Percentiles rank a stretch among this genome's conserved stretches.
Evolutionary conservation across 306 rosid genomes (phyloP).

Genomic region (Castanea crenata): DNA sequence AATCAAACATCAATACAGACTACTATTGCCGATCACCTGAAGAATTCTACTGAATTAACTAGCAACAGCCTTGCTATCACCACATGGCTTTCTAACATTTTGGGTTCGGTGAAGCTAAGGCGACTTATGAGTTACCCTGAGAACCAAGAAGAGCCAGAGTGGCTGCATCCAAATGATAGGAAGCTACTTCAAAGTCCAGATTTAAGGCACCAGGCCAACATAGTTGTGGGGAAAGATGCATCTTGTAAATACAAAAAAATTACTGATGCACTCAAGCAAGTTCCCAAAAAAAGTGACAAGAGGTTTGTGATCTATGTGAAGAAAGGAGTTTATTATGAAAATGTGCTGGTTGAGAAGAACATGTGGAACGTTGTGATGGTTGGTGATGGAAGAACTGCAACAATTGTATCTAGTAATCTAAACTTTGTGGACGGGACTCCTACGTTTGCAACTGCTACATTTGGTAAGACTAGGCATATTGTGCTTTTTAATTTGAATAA

Average conservation of each 20-base stretch:
- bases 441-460: constrained; percentile 70
- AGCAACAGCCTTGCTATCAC: constrained; percentile 81
- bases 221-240: constrained; percentile 54
- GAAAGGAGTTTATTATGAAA: constrained; percentile 59
- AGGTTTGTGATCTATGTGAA: constrained; percentile 71
- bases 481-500: background rate
- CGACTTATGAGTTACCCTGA: constrained; percentile 26
- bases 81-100: constrained; percentile 40
- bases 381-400: constrained; percentile 71
- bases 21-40: constrained; percentile 28
- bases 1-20: constrained; percentile 13
- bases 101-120: constrained; percentile 30
- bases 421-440: constrained; percentile 79
- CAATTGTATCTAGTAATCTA: constrained; percentile 51
- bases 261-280: constrained; percentile 52
- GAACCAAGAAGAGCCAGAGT: constrained; percentile 19
- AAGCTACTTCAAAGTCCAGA: constrained; percentile 25
- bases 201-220: constrained; percentile 34
- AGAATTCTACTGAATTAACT: constrained; percentile 57
- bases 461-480: constrained; percentile 46
- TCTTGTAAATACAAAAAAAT: constrained; percentile 56
- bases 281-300: constrained; percentile 46
- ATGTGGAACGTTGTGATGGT: constrained; percentile 74
- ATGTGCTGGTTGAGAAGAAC: constrained; percentile 54
- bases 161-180: constrained; percentile 31